phyloP scores from a whole-genome alignment of 1,284 basidiomycete species.

The Earliella scabrosa region DNA sequence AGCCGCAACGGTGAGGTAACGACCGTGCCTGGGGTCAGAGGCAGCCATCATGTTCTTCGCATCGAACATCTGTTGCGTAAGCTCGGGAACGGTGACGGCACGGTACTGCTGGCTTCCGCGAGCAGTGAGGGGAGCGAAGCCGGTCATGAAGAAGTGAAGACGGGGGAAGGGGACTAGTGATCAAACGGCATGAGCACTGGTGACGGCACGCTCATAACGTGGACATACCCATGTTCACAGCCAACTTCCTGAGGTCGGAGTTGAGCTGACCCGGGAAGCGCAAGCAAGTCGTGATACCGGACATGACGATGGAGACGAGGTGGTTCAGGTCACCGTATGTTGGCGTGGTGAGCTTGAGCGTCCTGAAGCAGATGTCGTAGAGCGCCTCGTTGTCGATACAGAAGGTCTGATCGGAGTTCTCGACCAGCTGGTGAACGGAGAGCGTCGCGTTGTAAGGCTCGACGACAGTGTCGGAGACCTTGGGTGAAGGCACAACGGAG shows the following conservation, averaged over 20 bases:
- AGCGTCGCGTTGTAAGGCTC: slow-evolving; percentile 98
- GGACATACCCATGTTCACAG: slow-evolving; percentile 95
- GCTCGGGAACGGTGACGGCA: slow-evolving; percentile 93
- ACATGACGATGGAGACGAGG: slow-evolving; percentile 98
- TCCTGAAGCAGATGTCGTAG: slow-evolving; percentile 98
- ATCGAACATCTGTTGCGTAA: slow-evolving; percentile 99
- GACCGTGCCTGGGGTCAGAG: slow-evolving; percentile 92
- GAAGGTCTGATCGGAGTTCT: slow-evolving; percentile 96
- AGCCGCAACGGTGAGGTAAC: slow-evolving; percentile 93
- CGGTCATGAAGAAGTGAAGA: slow-evolving; percentile 99
- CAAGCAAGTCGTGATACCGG: slow-evolving; percentile 93
- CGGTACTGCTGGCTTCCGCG: slow-evolving; percentile 94
- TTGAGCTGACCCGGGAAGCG: slow-evolving; percentile 99
- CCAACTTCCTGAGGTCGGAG: slow-evolving; percentile 96
- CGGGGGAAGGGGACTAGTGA: slow-evolving; percentile 90
- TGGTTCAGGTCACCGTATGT: slow-evolving; percentile 98
- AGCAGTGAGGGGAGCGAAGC: slow-evolving; percentile 94
- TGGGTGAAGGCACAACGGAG: slow-evolving; percentile 94
- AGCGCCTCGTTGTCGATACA: slow-evolving; percentile 98
- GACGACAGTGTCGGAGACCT: slow-evolving; percentile 97
- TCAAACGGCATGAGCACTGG: neutral
- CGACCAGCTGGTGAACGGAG: slow-evolving; percentile 94
- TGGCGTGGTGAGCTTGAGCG: slow-evolving; percentile 92
- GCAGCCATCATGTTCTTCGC: slow-evolving; percentile 99
- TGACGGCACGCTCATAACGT: neutral